Conservation (phyloP, 192 early-diverging fungal species). For the Radiomyces spectabilis region DNA sequence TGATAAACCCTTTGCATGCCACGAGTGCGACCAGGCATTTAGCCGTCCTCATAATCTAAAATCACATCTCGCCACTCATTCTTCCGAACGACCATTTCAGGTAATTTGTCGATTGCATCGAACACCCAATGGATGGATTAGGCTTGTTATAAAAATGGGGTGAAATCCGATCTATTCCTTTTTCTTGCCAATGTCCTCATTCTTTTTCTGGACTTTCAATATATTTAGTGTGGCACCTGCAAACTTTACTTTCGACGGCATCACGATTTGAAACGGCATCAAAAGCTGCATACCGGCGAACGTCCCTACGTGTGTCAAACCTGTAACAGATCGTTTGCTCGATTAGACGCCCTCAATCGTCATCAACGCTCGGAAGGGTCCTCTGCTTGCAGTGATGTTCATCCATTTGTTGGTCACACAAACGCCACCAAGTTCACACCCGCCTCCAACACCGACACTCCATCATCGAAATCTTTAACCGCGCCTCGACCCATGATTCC, state of each 20-base stretch:
- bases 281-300: conserved; percentile 49
- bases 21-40: conserved; percentile 13
- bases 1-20: conserved; percentile 4
- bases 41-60: conserved; percentile 23
- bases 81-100: conserved; percentile 16
- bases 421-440: too few species aligned
- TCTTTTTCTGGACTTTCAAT: too few species aligned
- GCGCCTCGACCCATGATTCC: too few species aligned
- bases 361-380: conserved; percentile 44
- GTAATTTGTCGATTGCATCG: conserved; percentile 2
- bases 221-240: conserved; percentile 29
- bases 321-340: conserved; percentile 39
- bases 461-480: too few species aligned
- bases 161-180: not conserved
- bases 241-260: conserved; percentile 39
- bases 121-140: not conserved
- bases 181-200: too few species aligned
- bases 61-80: conserved; percentile 24
- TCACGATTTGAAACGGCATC: conserved; percentile 48
- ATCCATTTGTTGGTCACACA: too few species aligned
- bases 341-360: conserved; percentile 48
- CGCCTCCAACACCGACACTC: too few species aligned
- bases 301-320: conserved; percentile 37
- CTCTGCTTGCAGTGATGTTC: too few species aligned
- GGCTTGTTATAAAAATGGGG: not conserved